Base-by-base conservation (phyloP, 805 yeast genomes). In the Wickerhamiella nectarea region DNA sequence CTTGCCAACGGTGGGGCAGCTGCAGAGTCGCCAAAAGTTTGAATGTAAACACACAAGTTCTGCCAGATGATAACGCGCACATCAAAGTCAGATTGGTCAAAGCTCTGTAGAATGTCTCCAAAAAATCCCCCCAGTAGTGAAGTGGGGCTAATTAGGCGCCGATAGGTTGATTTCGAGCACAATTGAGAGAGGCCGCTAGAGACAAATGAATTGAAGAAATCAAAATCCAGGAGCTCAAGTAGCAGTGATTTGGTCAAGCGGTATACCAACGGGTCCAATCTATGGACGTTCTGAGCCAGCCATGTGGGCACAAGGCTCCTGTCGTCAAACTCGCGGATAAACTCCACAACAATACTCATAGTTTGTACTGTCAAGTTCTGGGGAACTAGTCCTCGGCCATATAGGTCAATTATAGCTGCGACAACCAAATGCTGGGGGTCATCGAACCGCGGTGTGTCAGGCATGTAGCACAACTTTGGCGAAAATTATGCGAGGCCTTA, bases 61-160 rank as follows among this genome's bases (percentile, higher is more conserved):
- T 12, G 31, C 31, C 31, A 28, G 15, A 28, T 5, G 2, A n/a
- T 15, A 8, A 28, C 3, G 31, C 31, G 31, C 31, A 28, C 31
- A n/a, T 28, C 31, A 28, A 28, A 28, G 14, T 28, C 31, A 6
- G 31, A 11, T 8, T 11, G 14, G 15, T 12, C 11, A 12, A 12
- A 28, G 15, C n/a, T 7, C 2, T 11, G 11, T 7, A 28, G 15
- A 21, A 39, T 21, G 17, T 39, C 42, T 14, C n/a, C 19, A 10
- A 31, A 34, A 14, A 39, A 39, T 14, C 42, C 42, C 5, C 42
- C 42, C 12, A 39, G 26, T 11, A 39, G 28, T 7, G 42, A 39
- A 31, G 31, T 31, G 15, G 35, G 8, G 15, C 36, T 20, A 6
- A 39, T 12, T 4, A 29, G 36, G 8, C 36, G 15, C 20, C 29